Conservation (phyloP, 768 basidiomycete genomes). For the Lentinula aciculospora region DNA sequence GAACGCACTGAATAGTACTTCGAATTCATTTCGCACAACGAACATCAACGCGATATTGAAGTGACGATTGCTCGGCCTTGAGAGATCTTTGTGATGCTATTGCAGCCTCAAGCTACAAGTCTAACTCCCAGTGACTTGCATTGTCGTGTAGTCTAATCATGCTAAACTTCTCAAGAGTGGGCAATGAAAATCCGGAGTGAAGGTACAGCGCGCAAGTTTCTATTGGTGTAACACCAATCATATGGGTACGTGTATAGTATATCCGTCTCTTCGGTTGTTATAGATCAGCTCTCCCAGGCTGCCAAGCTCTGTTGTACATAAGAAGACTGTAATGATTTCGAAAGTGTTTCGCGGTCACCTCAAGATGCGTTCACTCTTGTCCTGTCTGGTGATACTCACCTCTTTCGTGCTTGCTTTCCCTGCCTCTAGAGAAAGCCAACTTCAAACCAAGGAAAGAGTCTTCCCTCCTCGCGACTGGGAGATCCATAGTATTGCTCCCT, state of each 20-base stretch:
- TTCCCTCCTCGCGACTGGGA: conserved; percentile 46
- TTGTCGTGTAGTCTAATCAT: no score
- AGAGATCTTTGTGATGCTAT: no score
- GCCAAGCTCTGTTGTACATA: neutral
- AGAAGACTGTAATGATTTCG: neutral
- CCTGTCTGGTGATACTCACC: conserved; percentile 10
- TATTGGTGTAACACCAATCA: neutral
- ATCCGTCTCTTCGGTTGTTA: neutral
- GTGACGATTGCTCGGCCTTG: no score
- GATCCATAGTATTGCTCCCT: conserved; percentile 33
- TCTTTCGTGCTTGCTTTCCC: conserved; percentile 17
- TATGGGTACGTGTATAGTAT: neutral
- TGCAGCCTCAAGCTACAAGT: no score
- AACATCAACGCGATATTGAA: neutral
- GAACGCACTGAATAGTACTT: neutral
- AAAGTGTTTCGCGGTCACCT: neutral
- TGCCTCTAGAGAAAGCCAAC: conserved; percentile 12
- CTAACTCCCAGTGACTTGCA: no score
- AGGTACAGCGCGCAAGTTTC: neutral
- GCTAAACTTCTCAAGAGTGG: no score
- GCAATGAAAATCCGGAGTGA: no score
- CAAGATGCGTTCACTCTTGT: conserved; percentile 10
- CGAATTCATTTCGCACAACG: neutral
- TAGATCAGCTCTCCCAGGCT: neutral
- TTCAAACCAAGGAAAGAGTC: conserved; percentile 46